Percentiles rank a stretch among this genome's conserved stretches.
Conservation (phyloP, 2,329 filamentous ascomycete genomes). For the Ascochyta koolunga region DNA sequence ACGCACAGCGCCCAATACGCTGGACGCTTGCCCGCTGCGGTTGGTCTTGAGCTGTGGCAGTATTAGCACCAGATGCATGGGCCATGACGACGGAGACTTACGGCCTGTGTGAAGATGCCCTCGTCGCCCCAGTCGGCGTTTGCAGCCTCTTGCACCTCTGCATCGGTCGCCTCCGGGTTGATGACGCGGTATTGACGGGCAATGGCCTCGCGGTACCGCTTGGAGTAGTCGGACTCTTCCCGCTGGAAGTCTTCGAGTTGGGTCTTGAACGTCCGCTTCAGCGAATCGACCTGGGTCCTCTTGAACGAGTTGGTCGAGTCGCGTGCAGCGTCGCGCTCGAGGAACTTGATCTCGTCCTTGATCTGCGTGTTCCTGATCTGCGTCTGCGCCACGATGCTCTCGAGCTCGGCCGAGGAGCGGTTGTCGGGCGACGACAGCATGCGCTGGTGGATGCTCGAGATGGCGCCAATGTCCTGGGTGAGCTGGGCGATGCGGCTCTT, state of each 20-base stretch:
- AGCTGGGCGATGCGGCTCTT: slow-evolving; percentile 72
- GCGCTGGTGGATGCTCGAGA: slow-evolving; percentile 73
- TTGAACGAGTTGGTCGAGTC: slow-evolving; percentile 70
- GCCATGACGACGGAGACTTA: slow-evolving; percentile 54
- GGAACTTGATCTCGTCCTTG: slow-evolving; percentile 77
- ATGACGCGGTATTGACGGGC: slow-evolving; percentile 81
- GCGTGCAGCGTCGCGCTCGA: slow-evolving; percentile 72
- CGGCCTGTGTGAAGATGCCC: slow-evolving; percentile 81
- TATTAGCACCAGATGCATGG: not conserved
- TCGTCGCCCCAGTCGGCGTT: slow-evolving; percentile 77
- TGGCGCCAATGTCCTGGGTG: slow-evolving; percentile 69
- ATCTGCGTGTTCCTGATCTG: slow-evolving; percentile 76
- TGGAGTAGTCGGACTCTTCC: slow-evolving; percentile 73
- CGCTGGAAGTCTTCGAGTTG: slow-evolving; percentile 73
- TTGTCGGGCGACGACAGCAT: slow-evolving; percentile 69
- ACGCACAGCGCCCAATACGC: slow-evolving; percentile 77
- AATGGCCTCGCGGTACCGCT: slow-evolving; percentile 77
- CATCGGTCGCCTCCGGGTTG: slow-evolving; percentile 78
- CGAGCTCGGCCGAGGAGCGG: slow-evolving; percentile 61
- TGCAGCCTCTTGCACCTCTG: slow-evolving; percentile 71
- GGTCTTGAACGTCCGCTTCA: slow-evolving; percentile 75
- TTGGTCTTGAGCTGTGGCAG: slow-evolving; percentile 70
- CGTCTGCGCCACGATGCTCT: slow-evolving; percentile 71
- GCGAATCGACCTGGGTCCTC: slow-evolving; percentile 69
- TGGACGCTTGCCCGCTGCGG: slow-evolving; percentile 73